Conservation (phyloP, 208 protist genomes). For the Herpetomonas samuelpessoai region DNA sequence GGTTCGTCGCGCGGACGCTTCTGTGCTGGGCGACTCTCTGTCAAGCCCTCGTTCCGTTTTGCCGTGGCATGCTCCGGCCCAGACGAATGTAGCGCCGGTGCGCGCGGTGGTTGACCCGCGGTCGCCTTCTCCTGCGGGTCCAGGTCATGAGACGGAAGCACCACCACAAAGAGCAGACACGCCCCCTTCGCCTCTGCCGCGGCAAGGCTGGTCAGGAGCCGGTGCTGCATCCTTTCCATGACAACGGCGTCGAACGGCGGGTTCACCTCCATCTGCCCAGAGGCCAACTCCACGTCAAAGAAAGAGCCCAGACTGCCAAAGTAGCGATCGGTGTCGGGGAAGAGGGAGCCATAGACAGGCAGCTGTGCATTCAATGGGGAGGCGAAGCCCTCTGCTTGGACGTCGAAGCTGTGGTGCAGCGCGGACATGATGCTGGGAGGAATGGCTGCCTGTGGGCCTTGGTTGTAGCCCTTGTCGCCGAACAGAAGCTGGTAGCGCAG, state of each 20-base stretch:
- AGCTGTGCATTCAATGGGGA: conserved; percentile 84
- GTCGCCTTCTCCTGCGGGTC: conserved; percentile 20
- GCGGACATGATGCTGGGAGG: conserved; percentile 44
- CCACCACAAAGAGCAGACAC: conserved; percentile 54
- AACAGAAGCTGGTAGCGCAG: conserved; percentile 56
- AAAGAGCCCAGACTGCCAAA: conserved; percentile 85
- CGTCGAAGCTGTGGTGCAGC: conserved; percentile 38
- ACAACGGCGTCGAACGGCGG: conserved; percentile 82
- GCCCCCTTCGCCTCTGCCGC: conserved; percentile 6
- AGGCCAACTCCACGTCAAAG: conserved; percentile 68
- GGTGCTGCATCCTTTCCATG: conserved; percentile 44
- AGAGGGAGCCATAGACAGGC: conserved; percentile 68
- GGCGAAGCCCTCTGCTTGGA: conserved; percentile 83
- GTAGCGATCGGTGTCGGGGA: conserved; percentile 75
- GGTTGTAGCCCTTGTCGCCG: conserved; percentile 62
- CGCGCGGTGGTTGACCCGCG: not conserved
- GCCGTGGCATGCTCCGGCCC: no score
- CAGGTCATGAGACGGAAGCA: conserved; percentile 70
- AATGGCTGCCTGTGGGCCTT: conserved; percentile 68
- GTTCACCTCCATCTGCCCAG: conserved; percentile 72
- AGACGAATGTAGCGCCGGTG: no score
- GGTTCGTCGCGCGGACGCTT: not conserved
- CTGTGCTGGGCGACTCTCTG: not conserved
- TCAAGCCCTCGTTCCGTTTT: no score
- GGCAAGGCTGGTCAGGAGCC: conserved; percentile 24